Evolutionary conservation across 2,329 filamentous ascomycete genomes (phyloP), one percentile per base, ranked within the genome.

Genomic region (Thielaviopsis musarum): DNA sequence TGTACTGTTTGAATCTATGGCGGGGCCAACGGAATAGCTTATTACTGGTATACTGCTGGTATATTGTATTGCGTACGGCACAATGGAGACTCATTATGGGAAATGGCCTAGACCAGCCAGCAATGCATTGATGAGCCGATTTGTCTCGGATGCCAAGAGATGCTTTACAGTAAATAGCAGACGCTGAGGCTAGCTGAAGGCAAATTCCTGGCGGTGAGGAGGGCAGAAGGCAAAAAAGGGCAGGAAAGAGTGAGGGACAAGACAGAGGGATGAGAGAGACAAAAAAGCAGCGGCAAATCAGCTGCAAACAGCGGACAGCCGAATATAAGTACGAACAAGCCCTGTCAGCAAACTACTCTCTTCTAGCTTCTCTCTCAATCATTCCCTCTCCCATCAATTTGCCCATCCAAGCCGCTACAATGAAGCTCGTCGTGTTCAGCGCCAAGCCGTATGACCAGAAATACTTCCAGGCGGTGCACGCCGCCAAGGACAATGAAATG

Each of bases 371-470:
- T n/a, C n/a, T 21, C 9, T 21, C 45, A 19, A 49, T 6, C 15
- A 49, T 49, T 4, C 7, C n/a, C 41, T 17, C 41, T 2, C 17
- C n/a, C 17, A 49, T 7, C 45, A 19, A 49, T 19, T n/a, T 34
- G 10, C 10, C 30, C 10, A 45, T n/a, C 10, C 19, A n/a, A 53
- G n/a, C n/a, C 53, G n/a, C 26, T 57, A 66, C 26, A 58, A 79
- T 81, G 76, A 80, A 79, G 68, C 71, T 85, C 66, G 76, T 79
- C 63, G 74, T 85, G 62, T 86, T 84, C 70, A 83, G 79, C 70
- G 72, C 80, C 59, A 84, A 85, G 69, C 72, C 79, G 55, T 84
- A 84, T 69, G 82, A 84, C 72, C 76, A 75, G 64, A 70, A 72
- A 61, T 82, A 75, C 68, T 71, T 85, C 49, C 69, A 72, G 48